A percentile compares a stretch with the other conserved stretches of the same genome.
These are phyloP conservation scores for Alternaria solani DNA, from an alignment of 2,329 filamentous ascomycete genomes.

Conservation along the genomic window DNA sequence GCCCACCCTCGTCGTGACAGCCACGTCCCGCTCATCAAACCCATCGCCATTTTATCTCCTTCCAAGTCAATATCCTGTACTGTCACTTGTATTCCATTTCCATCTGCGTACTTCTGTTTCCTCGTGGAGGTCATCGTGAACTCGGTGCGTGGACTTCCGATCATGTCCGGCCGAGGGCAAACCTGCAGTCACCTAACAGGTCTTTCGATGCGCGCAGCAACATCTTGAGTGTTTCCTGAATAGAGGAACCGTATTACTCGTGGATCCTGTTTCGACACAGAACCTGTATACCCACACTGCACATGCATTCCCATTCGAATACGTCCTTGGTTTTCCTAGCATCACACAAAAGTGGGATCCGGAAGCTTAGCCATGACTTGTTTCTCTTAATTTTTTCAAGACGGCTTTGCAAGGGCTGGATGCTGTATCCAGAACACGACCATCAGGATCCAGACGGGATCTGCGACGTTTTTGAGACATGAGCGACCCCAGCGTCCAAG, in stretches of 20 bases:
- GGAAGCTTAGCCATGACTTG: slow-evolving; percentile 1
- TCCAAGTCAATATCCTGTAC: not conserved
- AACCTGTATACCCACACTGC: not conserved
- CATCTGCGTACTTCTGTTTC: not conserved
- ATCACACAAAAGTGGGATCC: not conserved
- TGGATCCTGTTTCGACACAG: slow-evolving; percentile 1
- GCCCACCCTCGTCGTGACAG: not conserved
- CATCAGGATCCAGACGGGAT: slow-evolving; percentile 5
- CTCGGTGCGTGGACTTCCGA: not conserved
- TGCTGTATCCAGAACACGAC: not conserved
- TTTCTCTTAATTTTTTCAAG: not conserved
- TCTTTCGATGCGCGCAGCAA: not conserved
- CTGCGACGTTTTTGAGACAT: slow-evolving; percentile 25
- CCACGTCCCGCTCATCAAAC: not conserved
- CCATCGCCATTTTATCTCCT: not conserved
- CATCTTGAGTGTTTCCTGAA: not conserved
- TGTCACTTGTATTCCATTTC: not conserved
- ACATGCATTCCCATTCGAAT: not conserved
- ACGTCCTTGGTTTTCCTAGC: slow-evolving; percentile 1
- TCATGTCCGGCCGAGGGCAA: not conserved
- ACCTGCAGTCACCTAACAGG: not conserved
- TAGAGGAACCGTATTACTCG: not conserved
- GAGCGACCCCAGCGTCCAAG: slow-evolving; percentile 18
- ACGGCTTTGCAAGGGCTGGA: not conserved
- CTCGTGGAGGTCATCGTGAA: not conserved